Percentiles rank a stretch among this genome's conserved stretches.
Evolutionary conservation across 2,329 filamentous ascomycete genomes (phyloP).

Genomic region (Sporothrix mexicana): DNA sequence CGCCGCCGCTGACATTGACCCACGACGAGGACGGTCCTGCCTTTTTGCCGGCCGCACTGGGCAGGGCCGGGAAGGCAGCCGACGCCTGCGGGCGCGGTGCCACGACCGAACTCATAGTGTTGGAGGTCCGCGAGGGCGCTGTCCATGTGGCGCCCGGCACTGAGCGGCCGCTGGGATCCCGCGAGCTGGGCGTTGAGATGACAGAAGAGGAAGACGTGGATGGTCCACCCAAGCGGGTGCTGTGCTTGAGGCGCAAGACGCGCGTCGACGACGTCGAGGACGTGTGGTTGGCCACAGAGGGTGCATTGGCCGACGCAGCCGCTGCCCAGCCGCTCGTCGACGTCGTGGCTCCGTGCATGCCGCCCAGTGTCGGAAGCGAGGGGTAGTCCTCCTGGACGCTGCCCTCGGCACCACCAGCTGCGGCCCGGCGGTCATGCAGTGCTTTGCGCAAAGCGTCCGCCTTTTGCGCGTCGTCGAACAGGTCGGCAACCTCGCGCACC

Average conservation of each 20-base stretch:
- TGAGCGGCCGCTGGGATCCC: conserved; percentile 29
- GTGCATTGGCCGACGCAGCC: conserved; percentile 57
- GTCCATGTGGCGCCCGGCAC: conserved; percentile 39
- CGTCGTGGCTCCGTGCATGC: conserved; percentile 67
- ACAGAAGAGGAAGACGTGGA: conserved; percentile 38
- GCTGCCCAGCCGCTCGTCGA: conserved; percentile 64
- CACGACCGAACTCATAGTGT: conserved; percentile 20
- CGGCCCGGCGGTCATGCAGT: conserved; percentile 88
- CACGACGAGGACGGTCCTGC: conserved; percentile 36
- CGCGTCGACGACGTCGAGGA: conserved; percentile 45
- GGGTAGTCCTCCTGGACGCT: conserved; percentile 92
- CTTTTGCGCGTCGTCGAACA: conserved; percentile 84
- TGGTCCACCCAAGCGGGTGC: conserved; percentile 53
- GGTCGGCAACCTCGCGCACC: conserved; percentile 86
- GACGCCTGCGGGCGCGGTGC: conserved; percentile 36
- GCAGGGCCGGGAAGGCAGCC: conserved; percentile 55
- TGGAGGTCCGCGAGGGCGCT: conserved; percentile 39
- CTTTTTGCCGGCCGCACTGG: conserved; percentile 39
- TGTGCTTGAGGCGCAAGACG: conserved; percentile 65
- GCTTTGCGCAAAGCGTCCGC: conserved; percentile 75
- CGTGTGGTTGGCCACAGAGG: conserved; percentile 50
- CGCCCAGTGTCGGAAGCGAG: conserved; percentile 76
- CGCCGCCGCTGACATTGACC: conserved; percentile 37
- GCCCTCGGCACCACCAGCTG: conserved; percentile 43
- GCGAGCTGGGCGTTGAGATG: conserved; percentile 13